phyloP scores from a whole-genome alignment of 495 filamentous ascomycete genomes.

The Lentithecium fluviatile region DNA sequence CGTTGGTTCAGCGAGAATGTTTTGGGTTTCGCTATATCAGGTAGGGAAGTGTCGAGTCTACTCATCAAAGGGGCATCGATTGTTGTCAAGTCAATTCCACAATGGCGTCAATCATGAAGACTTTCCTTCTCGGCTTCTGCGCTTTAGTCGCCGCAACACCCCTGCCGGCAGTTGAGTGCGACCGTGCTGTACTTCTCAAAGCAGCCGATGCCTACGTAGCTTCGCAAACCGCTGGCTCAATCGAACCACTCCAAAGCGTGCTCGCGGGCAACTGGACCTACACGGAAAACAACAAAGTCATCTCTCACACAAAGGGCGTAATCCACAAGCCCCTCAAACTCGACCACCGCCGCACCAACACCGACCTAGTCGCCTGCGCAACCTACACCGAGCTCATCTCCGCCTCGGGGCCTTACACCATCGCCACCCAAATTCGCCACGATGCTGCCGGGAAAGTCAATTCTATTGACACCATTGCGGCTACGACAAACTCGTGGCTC shows the following conservation, averaged over 20 bases:
- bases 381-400: constrained; percentile 31
- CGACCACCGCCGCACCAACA: constrained; percentile 28
- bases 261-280: constrained; percentile 17
- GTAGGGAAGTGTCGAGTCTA: too few species aligned
- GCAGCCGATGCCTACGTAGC: constrained; percentile 19
- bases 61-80: too few species aligned
- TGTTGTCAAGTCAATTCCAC: too few species aligned
- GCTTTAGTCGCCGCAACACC: background rate
- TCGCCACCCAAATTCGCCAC: constrained; percentile 40
- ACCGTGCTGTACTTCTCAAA: background rate
- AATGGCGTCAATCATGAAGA: too few species aligned
- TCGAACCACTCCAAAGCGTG: constrained; percentile 1
- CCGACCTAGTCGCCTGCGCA: constrained; percentile 27
- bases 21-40: too few species aligned
- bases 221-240: constrained; percentile 16
- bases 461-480: constrained; percentile 47
- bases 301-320: background rate
- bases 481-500: constrained; percentile 49
- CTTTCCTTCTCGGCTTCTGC: too few species aligned
- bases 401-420: constrained; percentile 18
- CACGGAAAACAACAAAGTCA: constrained; percentile 19
- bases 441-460: constrained; percentile 32
- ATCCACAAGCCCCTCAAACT: constrained; percentile 22
- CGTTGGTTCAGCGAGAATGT: background rate
- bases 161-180: background rate